phyloP scores from a whole-genome alignment of 306 rosid species.

The Inga laurina region DNA sequence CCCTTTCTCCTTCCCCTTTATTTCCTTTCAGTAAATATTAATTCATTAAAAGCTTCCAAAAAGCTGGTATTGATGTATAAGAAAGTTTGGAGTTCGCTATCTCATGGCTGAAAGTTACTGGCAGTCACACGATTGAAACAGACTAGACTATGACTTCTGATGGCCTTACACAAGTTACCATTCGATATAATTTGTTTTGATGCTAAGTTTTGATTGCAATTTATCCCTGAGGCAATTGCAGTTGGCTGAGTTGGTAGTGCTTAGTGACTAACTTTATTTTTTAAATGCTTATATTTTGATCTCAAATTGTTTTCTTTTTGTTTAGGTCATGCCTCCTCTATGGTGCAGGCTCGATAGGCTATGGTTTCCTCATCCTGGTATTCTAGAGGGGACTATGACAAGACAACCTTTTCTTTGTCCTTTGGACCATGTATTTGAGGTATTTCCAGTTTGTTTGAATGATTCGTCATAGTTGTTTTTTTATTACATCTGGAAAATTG shows the following conservation, averaged over 20 bases:
- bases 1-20: background rate
- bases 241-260: slow-evolving; percentile 13
- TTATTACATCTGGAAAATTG: slow-evolving; percentile 6
- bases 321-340: slow-evolving; percentile 96
- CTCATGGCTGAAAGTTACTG: background rate
- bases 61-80: slow-evolving; percentile 3
- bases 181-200: slow-evolving; percentile 17
- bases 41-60: slow-evolving; percentile 4
- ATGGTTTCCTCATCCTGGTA: slow-evolving; percentile 98
- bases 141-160: background rate
- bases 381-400: slow-evolving; percentile 83
- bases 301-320: slow-evolving; percentile 26
- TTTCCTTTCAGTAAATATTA: background rate
- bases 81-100: background rate
- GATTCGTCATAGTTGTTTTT: slow-evolving; percentile 12
- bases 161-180: slow-evolving; percentile 9
- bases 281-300: slow-evolving; percentile 32
- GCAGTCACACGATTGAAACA: slow-evolving; percentile 13
- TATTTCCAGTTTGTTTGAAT: slow-evolving; percentile 39
- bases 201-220: background rate
- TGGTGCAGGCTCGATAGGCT: slow-evolving; percentile 98
- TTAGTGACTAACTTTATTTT: slow-evolving; percentile 3
- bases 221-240: slow-evolving; percentile 2
- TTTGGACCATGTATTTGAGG: slow-evolving; percentile 98
- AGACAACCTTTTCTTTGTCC: slow-evolving; percentile 97